Base-by-base conservation (phyloP, 768 basidiomycete genomes). In the Phaeotremella fagi region DNA sequence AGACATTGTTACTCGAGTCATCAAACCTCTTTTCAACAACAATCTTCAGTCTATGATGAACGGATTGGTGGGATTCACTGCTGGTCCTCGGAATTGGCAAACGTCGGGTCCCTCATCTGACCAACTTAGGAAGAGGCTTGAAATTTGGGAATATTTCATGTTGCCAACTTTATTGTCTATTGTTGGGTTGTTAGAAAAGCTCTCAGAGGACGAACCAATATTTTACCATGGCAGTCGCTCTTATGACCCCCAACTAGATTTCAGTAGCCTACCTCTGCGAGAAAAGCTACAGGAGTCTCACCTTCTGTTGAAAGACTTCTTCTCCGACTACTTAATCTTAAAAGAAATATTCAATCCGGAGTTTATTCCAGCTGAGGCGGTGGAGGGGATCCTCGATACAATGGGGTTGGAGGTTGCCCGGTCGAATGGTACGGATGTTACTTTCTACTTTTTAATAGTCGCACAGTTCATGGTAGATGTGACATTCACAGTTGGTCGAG, bases 351-450 rank as follows among this genome's bases (percentile, higher is more conserved):
- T n/a, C n/a, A n/a, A n/a, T n/a, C n/a, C n/a, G n/a, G n/a, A n/a
- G 18, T 45, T 57, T 11, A 23, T n/a, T 4, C 20, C 46, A n/a
- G n/a, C n/a, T n/a, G n/a, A n/a, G n/a, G n/a, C n/a, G n/a, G n/a
- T n/a, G n/a, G n/a, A n/a, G n/a, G n/a, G n/a, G n/a, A n/a, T 52
- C 24, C 14, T 57, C 38, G 56, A 57, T 24, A 46, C 52, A 29
- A 52, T 48, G 1, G 51, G 38, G 22, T 9, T 12, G 3, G 56
- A 57, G 18, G 44, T 52, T 44, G 26, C 20, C 12, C 25, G 35
- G 16, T 57, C 48, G 27, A 5, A 29, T 16, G 18, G 36, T 14
- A 48, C 43, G 9, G 22, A 16, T 23, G 27, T 28, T 25, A 24
- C 12, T 35, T 57, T 1, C 41, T 52, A 4, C n/a, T 26, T 53